A percentile compares a stretch with the other conserved stretches of the same genome.
Conservation (phyloP, 495 filamentous ascomycete species). For the Aspergillus incahuasiensis region DNA sequence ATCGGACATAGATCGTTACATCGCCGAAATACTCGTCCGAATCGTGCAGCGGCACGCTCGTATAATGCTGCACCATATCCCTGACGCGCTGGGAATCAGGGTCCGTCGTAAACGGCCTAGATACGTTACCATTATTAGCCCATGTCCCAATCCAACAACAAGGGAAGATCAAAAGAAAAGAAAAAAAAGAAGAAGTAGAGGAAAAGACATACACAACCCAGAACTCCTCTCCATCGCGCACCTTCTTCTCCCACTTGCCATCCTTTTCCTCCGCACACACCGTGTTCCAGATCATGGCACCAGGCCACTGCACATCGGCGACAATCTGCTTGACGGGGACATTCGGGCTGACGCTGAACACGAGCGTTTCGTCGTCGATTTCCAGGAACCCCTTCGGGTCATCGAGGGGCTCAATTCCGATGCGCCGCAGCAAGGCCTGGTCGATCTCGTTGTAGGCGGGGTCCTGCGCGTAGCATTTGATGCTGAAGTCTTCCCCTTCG, state of each 20-base stretch:
- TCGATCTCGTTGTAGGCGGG: conserved; percentile 25
- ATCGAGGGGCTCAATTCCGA: conserved; percentile 22
- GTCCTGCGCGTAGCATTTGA: conserved; percentile 27
- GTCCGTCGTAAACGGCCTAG: conserved; percentile 22
- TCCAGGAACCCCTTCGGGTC: conserved; percentile 31
- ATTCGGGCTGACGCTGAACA: conserved; percentile 29
- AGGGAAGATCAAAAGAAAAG: background rate
- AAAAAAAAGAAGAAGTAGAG: background rate
- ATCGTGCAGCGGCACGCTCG: conserved; percentile 14
- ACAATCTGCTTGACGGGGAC: conserved; percentile 34
- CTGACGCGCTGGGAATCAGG: conserved; percentile 22
- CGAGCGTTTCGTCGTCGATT: conserved; percentile 26
- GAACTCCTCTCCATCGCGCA: conserved; percentile 14
- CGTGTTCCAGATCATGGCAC: conserved; percentile 32
- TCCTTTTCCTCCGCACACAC: conserved; percentile 16
- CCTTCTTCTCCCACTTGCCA: conserved; percentile 12
- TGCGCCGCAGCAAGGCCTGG: conserved; percentile 13
- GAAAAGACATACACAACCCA: conserved; percentile 18
- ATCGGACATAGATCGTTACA: conserved; percentile 21
- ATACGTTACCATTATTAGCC: background rate
- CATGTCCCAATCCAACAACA: too few species aligned
- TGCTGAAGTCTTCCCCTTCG: background rate
- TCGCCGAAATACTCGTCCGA: conserved; percentile 23
- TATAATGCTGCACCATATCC: conserved; percentile 20
- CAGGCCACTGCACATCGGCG: conserved; percentile 29